Base-by-base conservation (phyloP, 768 basidiomycete genomes). In the Suillus tomentosus region DNA sequence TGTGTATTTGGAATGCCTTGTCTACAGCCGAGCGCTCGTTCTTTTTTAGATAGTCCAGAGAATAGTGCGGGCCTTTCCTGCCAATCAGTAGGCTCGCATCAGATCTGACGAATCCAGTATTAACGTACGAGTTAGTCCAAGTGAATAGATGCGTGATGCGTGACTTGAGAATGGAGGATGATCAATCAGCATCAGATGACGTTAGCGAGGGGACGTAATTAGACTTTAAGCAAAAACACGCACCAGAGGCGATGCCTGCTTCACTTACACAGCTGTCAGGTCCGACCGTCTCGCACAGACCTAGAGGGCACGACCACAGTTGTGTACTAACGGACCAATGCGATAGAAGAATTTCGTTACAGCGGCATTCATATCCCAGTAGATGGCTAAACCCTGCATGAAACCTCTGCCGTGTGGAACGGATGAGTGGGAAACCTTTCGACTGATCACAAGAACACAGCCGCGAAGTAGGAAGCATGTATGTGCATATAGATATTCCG, bases 181-280 rank as follows among this genome's bases (percentile, higher is more conserved):
- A 51, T 62, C 43, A 53, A 40, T 58, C 43, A 43, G 8, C 71
- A 74, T 75, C 73, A 69, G 65, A 66, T 73, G 75, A 76, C 74
- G 75, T 75, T 67, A 76, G 65, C 43, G 60, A 65, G 56, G 48
- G 61, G 67, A 76, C 75, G 75, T 76, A 76, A 76, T 76, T 76
- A 76, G 76, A 70, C 74, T 76, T 76, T 76, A 77, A 70, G 69
- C 74, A 77, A 76, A 39, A 60, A 63, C 73, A 76, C 63, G 75
- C 73, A 67, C 73, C 71, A 63, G 67, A 62, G 70, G 68, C 63
- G 69, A 68, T 60, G 64, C 37, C 64, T 62, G 60, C 62, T 61
- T 62, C 65, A 62, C 40, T 10, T n/a, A 54, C 53, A 54, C 43
- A 63, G 57, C 34, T 15, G 43, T 22, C 37, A 56, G 65, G 45